A percentile compares a stretch with the other conserved stretches of the same genome.
phyloP scores from a whole-genome alignment of 805 yeast species.

The Ogataea pignaliae region DNA sequence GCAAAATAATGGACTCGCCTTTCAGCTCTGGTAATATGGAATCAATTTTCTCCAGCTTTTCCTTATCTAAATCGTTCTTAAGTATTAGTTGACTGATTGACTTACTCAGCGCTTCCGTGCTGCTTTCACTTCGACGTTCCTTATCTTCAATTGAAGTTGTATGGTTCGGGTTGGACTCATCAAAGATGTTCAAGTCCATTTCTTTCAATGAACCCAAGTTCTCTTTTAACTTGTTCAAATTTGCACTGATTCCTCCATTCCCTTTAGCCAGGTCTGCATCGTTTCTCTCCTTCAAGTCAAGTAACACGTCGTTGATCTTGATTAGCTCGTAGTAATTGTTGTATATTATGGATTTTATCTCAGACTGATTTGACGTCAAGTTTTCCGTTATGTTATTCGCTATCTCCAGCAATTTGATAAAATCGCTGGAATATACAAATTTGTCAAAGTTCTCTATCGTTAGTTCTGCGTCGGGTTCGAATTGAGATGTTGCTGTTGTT shows the following conservation, averaged over 20 bases:
- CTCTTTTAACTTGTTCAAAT: slow-evolving; percentile 21
- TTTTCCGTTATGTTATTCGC: slow-evolving; percentile 40
- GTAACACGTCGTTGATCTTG: slow-evolving; percentile 56
- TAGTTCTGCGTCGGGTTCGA: slow-evolving; percentile 14
- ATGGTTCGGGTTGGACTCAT: background rate
- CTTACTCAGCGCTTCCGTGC: slow-evolving; percentile 11
- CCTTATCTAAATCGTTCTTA: slow-evolving; percentile 10
- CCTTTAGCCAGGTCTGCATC: slow-evolving; percentile 14
- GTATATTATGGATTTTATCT: slow-evolving; percentile 66
- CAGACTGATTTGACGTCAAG: slow-evolving; percentile 50
- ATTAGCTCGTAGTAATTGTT: slow-evolving; percentile 73
- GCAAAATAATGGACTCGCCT: slow-evolving; percentile 21
- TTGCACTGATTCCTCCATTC: slow-evolving; percentile 18
- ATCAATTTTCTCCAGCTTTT: slow-evolving; percentile 13
- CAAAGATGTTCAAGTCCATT: slow-evolving; percentile 10
- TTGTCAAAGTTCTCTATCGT: slow-evolving; percentile 30
- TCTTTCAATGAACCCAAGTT: slow-evolving; percentile 16
- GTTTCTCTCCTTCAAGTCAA: slow-evolving; percentile 27
- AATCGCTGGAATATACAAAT: slow-evolving; percentile 26
- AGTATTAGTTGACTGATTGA: slow-evolving; percentile 15
- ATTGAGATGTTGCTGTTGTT: background rate
- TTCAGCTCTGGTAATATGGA: slow-evolving; percentile 14
- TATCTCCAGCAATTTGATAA: slow-evolving; percentile 29
- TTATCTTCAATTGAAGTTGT: slow-evolving; percentile 1
- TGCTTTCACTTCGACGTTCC: background rate